Base-by-base conservation (phyloP, 2,329 filamentous ascomycete genomes). In the Teratosphaeria destructans region DNA sequence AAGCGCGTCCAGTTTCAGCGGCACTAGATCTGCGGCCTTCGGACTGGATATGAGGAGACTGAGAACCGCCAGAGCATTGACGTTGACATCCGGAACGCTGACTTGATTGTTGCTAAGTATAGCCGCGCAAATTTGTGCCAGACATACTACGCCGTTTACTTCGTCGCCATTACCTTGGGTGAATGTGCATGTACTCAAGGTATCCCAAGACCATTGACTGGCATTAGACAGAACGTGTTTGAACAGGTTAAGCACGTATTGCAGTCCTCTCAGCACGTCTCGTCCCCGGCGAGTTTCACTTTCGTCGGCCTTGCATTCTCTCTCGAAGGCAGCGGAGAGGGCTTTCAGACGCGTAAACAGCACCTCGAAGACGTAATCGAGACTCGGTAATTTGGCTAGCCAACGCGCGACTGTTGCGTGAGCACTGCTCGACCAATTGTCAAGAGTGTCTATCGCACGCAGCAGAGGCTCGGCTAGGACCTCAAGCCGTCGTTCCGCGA, bases 391-490 rank as follows among this genome's bases (percentile, higher is more conserved):
- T 58, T 76, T 85, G 66, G 88, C 87, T 3, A 97, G 78, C 92
- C 93, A 96, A 55, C 83, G 85, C 66, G 87, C 87, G 47, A 90
- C 84, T 29, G 88, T 87, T 74, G 90, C 87, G 62, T 87, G 90
- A 14, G 88, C 77, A 66, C 92, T 88, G 2, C 85, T 87, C 23
- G 83, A 81, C 61, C 90, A 85, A 60, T 92, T 86, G 19, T 83
- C 75, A 1, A 97, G 77, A 1, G 86, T 82, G 72, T 97, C 93
- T 29, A 97, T 78, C 63, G 95, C 81, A 11, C 95, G 75, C 63
- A 96, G 87, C 19, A 96, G 74, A 1, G 93, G 93, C 56, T 90
- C 84, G 5, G 87, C 87, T 49, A 97, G 79, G 77, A 96, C 86
- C 5, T 86, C 76, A 10, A 64, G 63, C 26, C 63, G 60, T 19